Base-by-base conservation (phyloP, 2,329 filamentous ascomycete species). In the Sarocladiaceae sp. region DNA sequence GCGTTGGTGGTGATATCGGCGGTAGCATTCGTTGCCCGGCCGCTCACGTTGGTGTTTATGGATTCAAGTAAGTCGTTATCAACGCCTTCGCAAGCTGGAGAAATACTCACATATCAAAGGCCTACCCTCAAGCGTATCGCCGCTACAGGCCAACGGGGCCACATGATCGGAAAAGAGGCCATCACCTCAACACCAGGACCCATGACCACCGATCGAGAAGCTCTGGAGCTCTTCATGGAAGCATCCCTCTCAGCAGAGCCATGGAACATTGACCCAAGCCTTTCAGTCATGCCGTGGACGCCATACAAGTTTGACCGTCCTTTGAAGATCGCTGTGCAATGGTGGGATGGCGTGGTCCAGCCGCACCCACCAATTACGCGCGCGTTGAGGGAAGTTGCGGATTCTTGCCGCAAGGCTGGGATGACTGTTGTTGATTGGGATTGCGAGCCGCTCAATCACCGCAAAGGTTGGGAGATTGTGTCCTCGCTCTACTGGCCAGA, bases 281-380 rank as follows among this genome's bases (percentile, higher is more conserved):
- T 66, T 1, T 56, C 53, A 2, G 55, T 49, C 23, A 62, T 55
- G 19, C 50, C 52, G 51, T 73, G 42, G 62, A 69, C 45, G 27
- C 63, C 44, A 49, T 58, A 59, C 44, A 58, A 45, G 1, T 61
- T 62, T 15, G 51, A 45, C 6, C 52, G 52, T 46, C 78, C 73
- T 49, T 59, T 83, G 5, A 80, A 74, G 52, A 66, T 86, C n/a
- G 82, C 72, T 0, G 68, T 81, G 2, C 60, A 82, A 35, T 72
- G 73, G 66, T 68, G 77, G 58, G 79, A 83, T 47, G 75, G 72
- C 0, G 67, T 82, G 9, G 75, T 82, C 0, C 70, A 66, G 50
- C 77, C 77, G 1, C 78, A 81, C 47, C 79, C 79, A 0, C 79
- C 79, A 0, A 68, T 82, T 27, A 62, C 62, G 1, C 63, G 80